These are phyloP conservation scores for Fusarium sp. DNA, from an alignment of 2,329 filamentous ascomycete species.

Conservation along the genomic window DNA sequence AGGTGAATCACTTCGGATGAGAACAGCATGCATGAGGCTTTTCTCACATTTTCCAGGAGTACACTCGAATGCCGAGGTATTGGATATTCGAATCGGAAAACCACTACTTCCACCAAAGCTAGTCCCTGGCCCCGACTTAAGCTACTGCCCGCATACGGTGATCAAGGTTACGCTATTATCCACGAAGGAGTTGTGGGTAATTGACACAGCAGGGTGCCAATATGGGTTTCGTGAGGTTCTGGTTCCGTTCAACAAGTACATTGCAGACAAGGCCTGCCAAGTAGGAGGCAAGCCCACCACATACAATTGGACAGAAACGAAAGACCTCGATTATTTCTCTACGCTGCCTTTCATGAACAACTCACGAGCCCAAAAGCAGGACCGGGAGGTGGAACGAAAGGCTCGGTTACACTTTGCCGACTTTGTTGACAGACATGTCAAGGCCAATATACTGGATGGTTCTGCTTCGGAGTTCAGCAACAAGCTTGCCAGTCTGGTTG, in stretches of 20 bases:
- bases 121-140: background rate
- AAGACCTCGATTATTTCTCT: background rate
- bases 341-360: background rate
- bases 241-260: background rate
- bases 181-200: background rate
- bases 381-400: background rate
- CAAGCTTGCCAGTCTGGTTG: background rate
- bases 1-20: background rate
- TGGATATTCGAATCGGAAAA: background rate
- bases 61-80: background rate
- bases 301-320: background rate
- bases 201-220: background rate
- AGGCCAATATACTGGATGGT: background rate
- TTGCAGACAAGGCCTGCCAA: background rate
- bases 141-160: background rate
- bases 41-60: background rate
- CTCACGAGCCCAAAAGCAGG: background rate
- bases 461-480: background rate
- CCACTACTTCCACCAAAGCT: background rate
- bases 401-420: background rate
- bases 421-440: background rate
- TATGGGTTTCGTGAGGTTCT: background rate
- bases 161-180: background rate
- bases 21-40: rapidly evolving
- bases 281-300: background rate